Conservation (phyloP, 768 basidiomycete genomes). For the Suillus bovinus region DNA sequence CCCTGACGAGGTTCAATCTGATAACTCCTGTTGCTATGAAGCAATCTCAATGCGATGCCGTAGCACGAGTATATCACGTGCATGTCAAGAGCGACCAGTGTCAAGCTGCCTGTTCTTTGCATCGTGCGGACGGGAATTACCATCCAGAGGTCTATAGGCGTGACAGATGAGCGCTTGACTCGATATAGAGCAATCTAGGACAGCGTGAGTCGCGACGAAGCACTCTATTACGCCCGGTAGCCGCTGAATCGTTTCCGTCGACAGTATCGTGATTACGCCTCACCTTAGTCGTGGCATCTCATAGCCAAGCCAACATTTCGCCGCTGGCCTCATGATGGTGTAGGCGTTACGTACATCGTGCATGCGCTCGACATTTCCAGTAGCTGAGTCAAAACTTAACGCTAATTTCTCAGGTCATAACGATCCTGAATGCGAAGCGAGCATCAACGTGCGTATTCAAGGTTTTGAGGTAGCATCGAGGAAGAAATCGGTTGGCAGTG, state of each 20-base stretch:
- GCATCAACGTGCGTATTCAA: not conserved
- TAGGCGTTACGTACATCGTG: not conserved
- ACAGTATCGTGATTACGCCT: not conserved
- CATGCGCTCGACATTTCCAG: not conserved
- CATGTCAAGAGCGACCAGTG: not conserved
- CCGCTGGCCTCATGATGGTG: not conserved
- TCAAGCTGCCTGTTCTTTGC: not conserved
- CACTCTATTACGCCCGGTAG: not conserved
- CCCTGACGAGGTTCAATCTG: not conserved
- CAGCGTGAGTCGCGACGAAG: not conserved
- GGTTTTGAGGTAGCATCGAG: not conserved
- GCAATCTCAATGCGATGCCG: not conserved
- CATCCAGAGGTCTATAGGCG: not conserved
- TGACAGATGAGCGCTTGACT: not conserved
- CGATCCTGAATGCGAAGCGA: not conserved
- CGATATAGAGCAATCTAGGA: not conserved
- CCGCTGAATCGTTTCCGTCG: not conserved
- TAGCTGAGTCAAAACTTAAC: not conserved
- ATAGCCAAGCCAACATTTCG: not conserved
- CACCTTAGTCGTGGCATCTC: not conserved
- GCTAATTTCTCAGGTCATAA: not conserved
- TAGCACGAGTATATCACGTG: slow-evolving; percentile 1
- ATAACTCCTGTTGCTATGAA: not conserved
- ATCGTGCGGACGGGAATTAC: not conserved
- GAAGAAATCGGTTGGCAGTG: not conserved